A percentile compares a stretch with the other conserved stretches of the same genome.
These are phyloP conservation scores for Pestalotiopsis sp. DNA, from an alignment of 2,329 filamentous ascomycete species.

Conservation along the genomic window DNA sequence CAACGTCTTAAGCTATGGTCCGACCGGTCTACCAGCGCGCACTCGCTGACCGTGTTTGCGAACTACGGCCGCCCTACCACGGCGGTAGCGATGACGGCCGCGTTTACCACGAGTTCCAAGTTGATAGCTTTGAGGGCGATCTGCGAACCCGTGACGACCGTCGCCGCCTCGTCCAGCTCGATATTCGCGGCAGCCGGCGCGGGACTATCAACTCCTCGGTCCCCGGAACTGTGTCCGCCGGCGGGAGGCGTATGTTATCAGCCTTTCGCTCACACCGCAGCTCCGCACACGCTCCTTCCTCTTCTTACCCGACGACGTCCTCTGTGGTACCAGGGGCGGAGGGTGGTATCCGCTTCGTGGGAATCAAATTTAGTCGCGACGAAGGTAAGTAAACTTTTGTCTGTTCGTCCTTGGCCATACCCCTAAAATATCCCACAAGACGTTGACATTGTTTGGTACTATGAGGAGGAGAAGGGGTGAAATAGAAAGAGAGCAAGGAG, in stretches of 20 bases:
- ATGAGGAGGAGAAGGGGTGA: too few species aligned
- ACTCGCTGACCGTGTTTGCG: conserved; percentile 50
- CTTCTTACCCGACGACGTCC: background rate
- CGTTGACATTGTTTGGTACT: too few species aligned
- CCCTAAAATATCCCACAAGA: too few species aligned
- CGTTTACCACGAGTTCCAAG: conserved; percentile 50
- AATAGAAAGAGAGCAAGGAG: too few species aligned
- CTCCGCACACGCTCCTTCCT: background rate
- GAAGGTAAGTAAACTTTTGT: conserved; percentile 40
- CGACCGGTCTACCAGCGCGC: conserved; percentile 48
- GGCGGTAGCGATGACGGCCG: too few species aligned
- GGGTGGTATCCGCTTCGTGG: conserved; percentile 49
- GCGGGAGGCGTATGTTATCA: conserved; percentile 17
- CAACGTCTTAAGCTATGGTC: conserved; percentile 56
- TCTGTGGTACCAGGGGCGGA: conserved; percentile 22
- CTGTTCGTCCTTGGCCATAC: background rate
- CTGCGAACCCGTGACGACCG: conserved; percentile 47
- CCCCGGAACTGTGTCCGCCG: conserved; percentile 11
- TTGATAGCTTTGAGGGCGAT: conserved; percentile 50
- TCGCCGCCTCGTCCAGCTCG: conserved; percentile 47
- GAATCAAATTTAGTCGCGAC: conserved; percentile 51
- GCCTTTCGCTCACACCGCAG: conserved; percentile 14
- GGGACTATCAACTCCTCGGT: conserved; percentile 38
- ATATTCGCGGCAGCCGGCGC: conserved; percentile 38
- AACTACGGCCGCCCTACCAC: conserved; percentile 41